Percentiles rank a stretch among this genome's conserved stretches.
These are phyloP conservation scores for Termitomyces bulborhizus DNA, from an alignment of 768 basidiomycete species.

Conservation along the genomic window DNA sequence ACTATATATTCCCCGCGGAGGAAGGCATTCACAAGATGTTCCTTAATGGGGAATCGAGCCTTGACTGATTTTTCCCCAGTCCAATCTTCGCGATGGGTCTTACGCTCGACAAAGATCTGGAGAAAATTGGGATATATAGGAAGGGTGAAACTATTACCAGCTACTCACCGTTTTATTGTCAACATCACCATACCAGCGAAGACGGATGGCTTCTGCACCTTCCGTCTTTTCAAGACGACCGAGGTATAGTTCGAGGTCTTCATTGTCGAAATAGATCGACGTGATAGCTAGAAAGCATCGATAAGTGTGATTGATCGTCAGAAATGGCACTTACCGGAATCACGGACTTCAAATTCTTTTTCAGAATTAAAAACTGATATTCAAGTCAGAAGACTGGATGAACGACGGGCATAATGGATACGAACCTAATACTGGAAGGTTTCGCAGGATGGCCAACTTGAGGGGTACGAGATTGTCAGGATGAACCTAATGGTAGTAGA, in stretches of 20 bases:
- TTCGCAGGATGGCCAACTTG: conserved; percentile 87
- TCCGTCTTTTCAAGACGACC: conserved; percentile 98
- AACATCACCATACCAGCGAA: conserved; percentile 96
- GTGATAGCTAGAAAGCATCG: conserved; percentile 67
- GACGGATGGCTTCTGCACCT: conserved; percentile 93
- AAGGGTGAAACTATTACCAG: background rate
- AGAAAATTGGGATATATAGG: background rate
- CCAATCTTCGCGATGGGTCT: conserved; percentile 97
- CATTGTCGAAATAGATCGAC: conserved; percentile 96
- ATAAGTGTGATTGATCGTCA: background rate
- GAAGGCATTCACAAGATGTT: conserved; percentile 89
- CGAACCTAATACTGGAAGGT: conserved; percentile 89
- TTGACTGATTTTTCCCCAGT: conserved; percentile 99
- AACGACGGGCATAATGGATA: background rate
- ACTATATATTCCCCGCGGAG: conserved; percentile 86
- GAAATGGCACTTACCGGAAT: conserved; percentile 49
- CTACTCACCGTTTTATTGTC: conserved; percentile 67
- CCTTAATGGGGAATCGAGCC: conserved; percentile 92
- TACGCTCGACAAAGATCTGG: conserved; percentile 83
- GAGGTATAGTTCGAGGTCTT: conserved; percentile 92
- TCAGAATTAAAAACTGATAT: conserved; percentile 82
- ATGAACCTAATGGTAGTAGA: conserved; percentile 47
- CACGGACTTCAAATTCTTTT: conserved; percentile 85
- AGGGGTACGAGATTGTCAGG: conserved; percentile 91
- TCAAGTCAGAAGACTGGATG: background rate